Base-by-base conservation (phyloP, 352 stramenopile genomes). In the Pythium aquatile region DNA sequence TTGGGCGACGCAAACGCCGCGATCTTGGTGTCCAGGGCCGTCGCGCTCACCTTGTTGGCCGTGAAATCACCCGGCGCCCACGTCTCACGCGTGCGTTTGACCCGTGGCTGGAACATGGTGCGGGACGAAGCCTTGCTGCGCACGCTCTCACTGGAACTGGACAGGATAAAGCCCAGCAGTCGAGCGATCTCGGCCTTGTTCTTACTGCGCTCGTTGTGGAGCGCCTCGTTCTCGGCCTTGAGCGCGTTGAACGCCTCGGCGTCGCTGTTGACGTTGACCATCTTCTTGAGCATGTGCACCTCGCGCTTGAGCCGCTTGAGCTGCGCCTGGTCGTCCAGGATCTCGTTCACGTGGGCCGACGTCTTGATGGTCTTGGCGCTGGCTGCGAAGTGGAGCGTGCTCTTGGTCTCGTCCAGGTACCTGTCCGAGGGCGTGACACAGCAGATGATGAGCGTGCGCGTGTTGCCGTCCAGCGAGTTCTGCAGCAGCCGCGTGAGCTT, bases 401-500 rank as follows among this genome's bases (percentile, higher is more conserved):
- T 96, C 57, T 92, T 85, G 37, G 90, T 97, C 55, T 95, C 85
- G 48, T 95, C 85, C 13, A 90, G 28, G 62, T 79, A 90, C 35
- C 80, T 74, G 55, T 91, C 83, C n/a, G 81, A 87, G 1, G 83
- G 82, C 20, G 82, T 91, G 30, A 91, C 84, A 40, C 82, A 93
- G 63, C 82, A 93, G 16, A 98, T 80, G 58, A 98, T 98, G 32
- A 97, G 78, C 54, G 90, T 97, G 33, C 91, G 88, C 33, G 87
- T 96, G 74, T 97, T 97, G 17, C 88, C 93, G 17, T 88, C 92
- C 3, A 98, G 79, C 6, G 90, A 97, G 53, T 91, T 93, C 59
- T 98, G 93, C 47, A 98, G 72, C 63, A 98, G 47, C 9, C 90
- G 85, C n/a, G 92, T 98, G 56, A 98, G 78, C 61, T 98, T 98